Evolutionary conservation across 2,329 filamentous ascomycete species (phyloP), one percentile per base, ranked within the genome.

Genomic region (Colletotrichum liaoningense): DNA sequence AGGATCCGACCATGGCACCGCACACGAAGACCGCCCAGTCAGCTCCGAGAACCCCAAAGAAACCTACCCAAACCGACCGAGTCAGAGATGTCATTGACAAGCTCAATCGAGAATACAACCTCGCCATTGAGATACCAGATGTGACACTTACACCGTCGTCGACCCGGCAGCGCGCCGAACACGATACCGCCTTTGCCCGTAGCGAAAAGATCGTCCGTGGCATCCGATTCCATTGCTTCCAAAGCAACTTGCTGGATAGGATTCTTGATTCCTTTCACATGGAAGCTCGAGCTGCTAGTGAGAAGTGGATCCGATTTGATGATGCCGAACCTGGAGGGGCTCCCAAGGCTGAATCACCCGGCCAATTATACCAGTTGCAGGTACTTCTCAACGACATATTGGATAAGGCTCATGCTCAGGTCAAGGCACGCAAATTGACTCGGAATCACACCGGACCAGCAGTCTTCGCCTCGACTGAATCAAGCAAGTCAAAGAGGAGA

Each of bases 71-170:
- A 4, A 52, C 7, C 60, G 60, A 65, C 19, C 54, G 3, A 24
- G 38, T 63, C 22, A 19, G 14, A 22, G 46, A 67, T 16, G 42
- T 55, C 24, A 54, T 65, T 14, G 76, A 77, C 75, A 75, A 49
- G 49, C 35, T 58, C 12, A 69, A 74, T 26, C 52, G 35, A 38
- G 63, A 72, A n/a, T 72, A 68, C 28, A 72, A 66, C 2, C 28
- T 57, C 22, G 67, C 69, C 24, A 73, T 75, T 33, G 59, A 73
- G 16, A 16, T 58, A n/a, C 26, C 58, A 0, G 55, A 74, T 24
- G 38, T n/a, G 4, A 67, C 56, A 19, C 42, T 67, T 1, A 62
- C 73, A 16, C 65, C 73, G 14, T 35, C 26, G 7, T 42, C 59
- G 9, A 30, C 16, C 4, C 58, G 46, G 14, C 22, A 9, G 2